phyloP scores from a whole-genome alignment of 2,329 filamentous ascomycete species.

The Dactylella cylindrospora region DNA sequence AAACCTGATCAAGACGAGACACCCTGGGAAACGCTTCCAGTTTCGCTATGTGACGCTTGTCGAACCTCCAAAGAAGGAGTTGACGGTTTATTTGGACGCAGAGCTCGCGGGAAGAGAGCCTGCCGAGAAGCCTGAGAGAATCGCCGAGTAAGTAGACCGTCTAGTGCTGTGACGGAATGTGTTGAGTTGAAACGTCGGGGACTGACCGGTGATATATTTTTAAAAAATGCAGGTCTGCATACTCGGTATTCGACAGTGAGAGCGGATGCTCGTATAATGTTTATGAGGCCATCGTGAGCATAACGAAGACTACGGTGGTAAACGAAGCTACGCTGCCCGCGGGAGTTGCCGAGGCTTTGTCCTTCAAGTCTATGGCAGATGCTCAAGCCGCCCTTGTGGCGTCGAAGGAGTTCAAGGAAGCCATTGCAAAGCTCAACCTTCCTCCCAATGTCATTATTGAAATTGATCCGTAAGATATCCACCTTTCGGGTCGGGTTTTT shows the following conservation, averaged over 20 bases:
- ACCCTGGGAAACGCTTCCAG: slow-evolving; percentile 37
- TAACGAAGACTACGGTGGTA: slow-evolving; percentile 56
- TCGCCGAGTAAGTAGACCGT: slow-evolving; percentile 60
- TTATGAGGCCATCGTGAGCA: slow-evolving; percentile 60
- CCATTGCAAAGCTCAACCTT: slow-evolving; percentile 56
- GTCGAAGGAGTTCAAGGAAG: slow-evolving; percentile 56
- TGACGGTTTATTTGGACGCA: slow-evolving; percentile 64
- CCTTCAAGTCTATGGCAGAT: slow-evolving; percentile 47
- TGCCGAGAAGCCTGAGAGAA: slow-evolving; percentile 57
- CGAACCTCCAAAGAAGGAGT: slow-evolving; percentile 64
- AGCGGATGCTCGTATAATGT: slow-evolving; percentile 55
- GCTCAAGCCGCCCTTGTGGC: slow-evolving; percentile 49
- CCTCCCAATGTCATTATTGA: slow-evolving; percentile 55
- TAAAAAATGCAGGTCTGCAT: slow-evolving; percentile 19
- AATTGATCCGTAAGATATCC: slow-evolving; percentile 58
- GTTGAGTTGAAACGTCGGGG: slow-evolving; percentile 53
- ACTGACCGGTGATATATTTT: too few species aligned
- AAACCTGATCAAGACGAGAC: slow-evolving; percentile 54
- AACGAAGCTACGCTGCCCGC: slow-evolving; percentile 58
- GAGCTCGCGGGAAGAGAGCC: slow-evolving; percentile 60
- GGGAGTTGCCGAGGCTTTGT: slow-evolving; percentile 47
- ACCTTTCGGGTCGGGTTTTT: slow-evolving; percentile 62
- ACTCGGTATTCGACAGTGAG: slow-evolving; percentile 44
- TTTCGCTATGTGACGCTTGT: slow-evolving; percentile 67
- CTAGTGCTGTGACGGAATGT: slow-evolving; percentile 54